phyloP scores from a whole-genome alignment of 257 asterid species.

The Ehretia macrophylla region DNA sequence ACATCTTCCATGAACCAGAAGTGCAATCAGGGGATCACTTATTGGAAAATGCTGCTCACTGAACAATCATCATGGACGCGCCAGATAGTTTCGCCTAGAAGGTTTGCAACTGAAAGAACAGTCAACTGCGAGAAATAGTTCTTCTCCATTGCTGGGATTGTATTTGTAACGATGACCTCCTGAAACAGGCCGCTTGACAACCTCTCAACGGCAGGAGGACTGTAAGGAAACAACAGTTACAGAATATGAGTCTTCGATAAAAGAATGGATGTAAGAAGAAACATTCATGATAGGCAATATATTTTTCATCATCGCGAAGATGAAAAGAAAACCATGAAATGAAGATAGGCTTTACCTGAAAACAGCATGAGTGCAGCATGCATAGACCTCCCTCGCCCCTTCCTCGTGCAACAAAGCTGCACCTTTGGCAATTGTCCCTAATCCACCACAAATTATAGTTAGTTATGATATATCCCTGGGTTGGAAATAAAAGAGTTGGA shows the following conservation, averaged over 20 bases:
- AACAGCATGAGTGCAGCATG: slow-evolving; percentile 94
- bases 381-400: slow-evolving; percentile 98
- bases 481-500: background rate
- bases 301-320: no score
- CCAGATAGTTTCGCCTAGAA: slow-evolving; percentile 96
- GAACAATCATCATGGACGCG: slow-evolving; percentile 93
- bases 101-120: slow-evolving; percentile 85
- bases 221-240: slow-evolving; percentile 24
- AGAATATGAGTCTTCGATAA: background rate
- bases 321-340: background rate
- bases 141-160: slow-evolving; percentile 72
- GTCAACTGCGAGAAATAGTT: slow-evolving; percentile 82
- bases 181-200: slow-evolving; percentile 86
- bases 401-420: slow-evolving; percentile 84
- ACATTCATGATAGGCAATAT: no score
- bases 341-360: slow-evolving; percentile 49
- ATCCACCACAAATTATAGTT: slow-evolving; percentile 24
- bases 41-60: slow-evolving; percentile 91
- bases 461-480: slow-evolving; percentile 1
- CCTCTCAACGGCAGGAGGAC: slow-evolving; percentile 96
- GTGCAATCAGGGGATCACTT: slow-evolving; percentile 14
- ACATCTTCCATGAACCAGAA: no score
- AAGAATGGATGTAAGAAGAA: background rate
- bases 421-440: slow-evolving; percentile 93
- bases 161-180: slow-evolving; percentile 88